Conservation (phyloP, 176 grass and related monocot genomes). For the Urochloa ruziziensis region DNA sequence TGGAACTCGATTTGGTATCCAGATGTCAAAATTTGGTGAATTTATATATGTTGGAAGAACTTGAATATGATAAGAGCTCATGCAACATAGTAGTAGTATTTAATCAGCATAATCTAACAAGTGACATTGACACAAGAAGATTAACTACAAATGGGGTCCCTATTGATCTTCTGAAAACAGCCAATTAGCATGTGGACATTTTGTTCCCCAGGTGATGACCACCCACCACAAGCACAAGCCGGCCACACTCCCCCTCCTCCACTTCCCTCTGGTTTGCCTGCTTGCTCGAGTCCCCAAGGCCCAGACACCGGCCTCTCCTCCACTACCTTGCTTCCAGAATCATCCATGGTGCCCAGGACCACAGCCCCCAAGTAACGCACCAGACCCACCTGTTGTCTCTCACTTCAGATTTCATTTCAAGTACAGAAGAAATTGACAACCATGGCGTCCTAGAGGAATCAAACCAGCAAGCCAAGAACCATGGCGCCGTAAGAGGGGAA, state of each 20-base stretch:
- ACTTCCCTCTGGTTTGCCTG: neutral
- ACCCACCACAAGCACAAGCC: slow-evolving; percentile 28
- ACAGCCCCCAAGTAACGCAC: neutral
- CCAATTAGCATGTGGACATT: neutral
- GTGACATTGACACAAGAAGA: neutral
- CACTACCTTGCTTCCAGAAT: slow-evolving; percentile 9
- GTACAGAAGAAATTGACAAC: slow-evolving; percentile 3
- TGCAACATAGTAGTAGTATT: no score
- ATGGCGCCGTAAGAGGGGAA: slow-evolving; percentile 20
- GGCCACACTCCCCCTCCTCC: slow-evolving; percentile 17
- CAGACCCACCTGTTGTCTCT: neutral
- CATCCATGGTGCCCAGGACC: slow-evolving; percentile 24
- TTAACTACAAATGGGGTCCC: neutral
- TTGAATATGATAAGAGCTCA: neutral
- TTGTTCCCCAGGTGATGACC: slow-evolving; percentile 1
- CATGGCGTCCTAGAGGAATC: slow-evolving; percentile 8
- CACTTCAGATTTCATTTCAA: neutral
- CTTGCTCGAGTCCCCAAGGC: neutral
- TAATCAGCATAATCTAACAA: neutral
- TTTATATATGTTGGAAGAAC: neutral
- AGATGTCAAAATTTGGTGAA: neutral
- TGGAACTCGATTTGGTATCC: neutral
- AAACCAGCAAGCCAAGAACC: neutral
- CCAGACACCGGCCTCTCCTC: neutral
- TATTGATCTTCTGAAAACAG: neutral